Conservation (phyloP, 495 filamentous ascomycete genomes). For the Aspergillus cristatus region DNA sequence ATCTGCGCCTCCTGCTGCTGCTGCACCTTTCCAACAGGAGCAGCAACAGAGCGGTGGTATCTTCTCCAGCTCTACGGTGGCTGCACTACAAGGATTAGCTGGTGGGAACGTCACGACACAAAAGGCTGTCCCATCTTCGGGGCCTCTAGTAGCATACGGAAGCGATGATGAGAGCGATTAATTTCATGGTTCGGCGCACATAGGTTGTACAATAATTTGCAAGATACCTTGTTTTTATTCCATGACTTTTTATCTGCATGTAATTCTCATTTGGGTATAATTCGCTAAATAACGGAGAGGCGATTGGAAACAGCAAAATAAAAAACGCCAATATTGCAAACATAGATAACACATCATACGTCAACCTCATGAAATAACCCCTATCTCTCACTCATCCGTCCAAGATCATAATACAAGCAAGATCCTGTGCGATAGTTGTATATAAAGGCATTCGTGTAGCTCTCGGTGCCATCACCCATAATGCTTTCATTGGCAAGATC, state of each 20-base stretch:
- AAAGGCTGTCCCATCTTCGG: slow-evolving; percentile 27
- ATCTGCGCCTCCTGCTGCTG: slow-evolving; percentile 13
- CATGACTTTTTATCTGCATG: slow-evolving; percentile 6
- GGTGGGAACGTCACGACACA: slow-evolving; percentile 29
- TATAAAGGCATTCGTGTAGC: slow-evolving; percentile 59
- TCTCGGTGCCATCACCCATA: slow-evolving; percentile 33
- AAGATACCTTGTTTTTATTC: slow-evolving; percentile 23
- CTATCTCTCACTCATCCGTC: slow-evolving; percentile 22
- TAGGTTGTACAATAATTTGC: slow-evolving; percentile 15
- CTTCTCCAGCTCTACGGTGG: slow-evolving; percentile 70
- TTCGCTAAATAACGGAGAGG: slow-evolving; percentile 23
- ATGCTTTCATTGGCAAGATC: slow-evolving; percentile 47
- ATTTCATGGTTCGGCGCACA: slow-evolving; percentile 2
- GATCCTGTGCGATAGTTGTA: slow-evolving; percentile 72
- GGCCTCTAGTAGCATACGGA: slow-evolving; percentile 79
- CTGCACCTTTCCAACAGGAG: slow-evolving; percentile 7
- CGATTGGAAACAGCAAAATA: slow-evolving; percentile 10
- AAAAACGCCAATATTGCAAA: slow-evolving; percentile 1
- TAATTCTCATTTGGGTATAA: slow-evolving; percentile 19
- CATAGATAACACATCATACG: slow-evolving; percentile 8
- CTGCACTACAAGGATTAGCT: slow-evolving; percentile 52
- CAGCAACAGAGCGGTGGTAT: slow-evolving; percentile 48
- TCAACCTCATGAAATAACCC: slow-evolving; percentile 2
- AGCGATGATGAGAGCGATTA: slow-evolving; percentile 76
- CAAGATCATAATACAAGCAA: slow-evolving; percentile 69